phyloP scores from a whole-genome alignment of 2,329 filamentous ascomycete species.

The Dactylellina leptospora region DNA sequence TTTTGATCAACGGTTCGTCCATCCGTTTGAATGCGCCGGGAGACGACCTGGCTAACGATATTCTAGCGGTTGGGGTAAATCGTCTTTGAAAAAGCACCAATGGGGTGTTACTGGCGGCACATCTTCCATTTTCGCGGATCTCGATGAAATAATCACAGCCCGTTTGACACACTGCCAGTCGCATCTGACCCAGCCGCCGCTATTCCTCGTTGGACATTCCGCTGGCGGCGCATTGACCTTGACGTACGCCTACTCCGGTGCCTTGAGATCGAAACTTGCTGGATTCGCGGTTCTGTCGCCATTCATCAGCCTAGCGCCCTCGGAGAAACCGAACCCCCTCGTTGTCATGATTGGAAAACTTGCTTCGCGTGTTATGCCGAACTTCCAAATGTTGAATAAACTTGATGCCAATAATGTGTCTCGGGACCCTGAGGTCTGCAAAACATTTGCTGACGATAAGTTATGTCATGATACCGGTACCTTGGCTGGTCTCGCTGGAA shows the following conservation, averaged over 20 bases:
- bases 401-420: constrained; percentile 72
- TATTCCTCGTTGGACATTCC: constrained; percentile 88
- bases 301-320: constrained; percentile 76
- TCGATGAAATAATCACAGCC: constrained; percentile 75
- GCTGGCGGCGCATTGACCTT: constrained; percentile 87
- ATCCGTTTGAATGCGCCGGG: background rate
- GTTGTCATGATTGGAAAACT: constrained; percentile 74
- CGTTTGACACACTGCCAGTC: constrained; percentile 64
- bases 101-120: constrained; percentile 79
- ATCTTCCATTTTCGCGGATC: constrained; percentile 75
- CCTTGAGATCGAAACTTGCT: constrained; percentile 61
- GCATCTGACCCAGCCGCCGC: constrained; percentile 64
- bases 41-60: background rate
- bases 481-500: constrained; percentile 77
- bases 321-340: constrained; percentile 68
- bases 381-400: constrained; percentile 71
- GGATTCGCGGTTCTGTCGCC: constrained; percentile 65
- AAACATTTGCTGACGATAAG: constrained; percentile 70
- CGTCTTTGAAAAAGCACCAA: constrained; percentile 65
- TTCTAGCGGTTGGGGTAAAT: constrained; percentile 80
- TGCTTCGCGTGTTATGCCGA: constrained; percentile 73
- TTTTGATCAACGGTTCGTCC: constrained; percentile 75
- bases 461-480: constrained; percentile 86
- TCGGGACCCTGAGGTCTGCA: constrained; percentile 72
- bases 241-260: constrained; percentile 64